Evolutionary conservation across 2,329 filamentous ascomycete genomes (phyloP).

Genomic region (Sclerotinia glacialis): DNA sequence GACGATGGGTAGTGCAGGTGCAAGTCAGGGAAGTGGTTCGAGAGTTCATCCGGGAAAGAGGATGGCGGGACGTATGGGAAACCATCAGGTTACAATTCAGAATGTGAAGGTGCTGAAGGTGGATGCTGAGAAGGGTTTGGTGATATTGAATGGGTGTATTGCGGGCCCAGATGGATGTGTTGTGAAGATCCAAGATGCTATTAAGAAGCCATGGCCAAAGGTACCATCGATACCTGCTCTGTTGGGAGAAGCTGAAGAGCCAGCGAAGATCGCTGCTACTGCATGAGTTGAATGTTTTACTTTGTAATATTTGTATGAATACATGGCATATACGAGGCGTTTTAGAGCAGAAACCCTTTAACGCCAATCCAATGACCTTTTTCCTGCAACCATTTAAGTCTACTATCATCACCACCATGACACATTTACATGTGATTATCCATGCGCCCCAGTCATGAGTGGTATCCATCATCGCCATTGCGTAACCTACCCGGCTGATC

Average conservation of each 20-base stretch:
- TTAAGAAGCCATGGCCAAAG: slow-evolving; percentile 77
- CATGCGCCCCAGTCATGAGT: neutral
- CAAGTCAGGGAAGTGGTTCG: slow-evolving; percentile 86
- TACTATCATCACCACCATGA: neutral
- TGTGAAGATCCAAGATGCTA: slow-evolving; percentile 83
- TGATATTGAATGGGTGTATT: slow-evolving; percentile 83
- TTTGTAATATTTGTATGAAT: slow-evolving; percentile 36
- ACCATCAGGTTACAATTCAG: slow-evolving; percentile 82
- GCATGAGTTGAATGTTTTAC: slow-evolving; percentile 30
- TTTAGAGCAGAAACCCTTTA: slow-evolving; percentile 31
- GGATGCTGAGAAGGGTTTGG: slow-evolving; percentile 79
- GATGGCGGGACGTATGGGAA: slow-evolving; percentile 96
- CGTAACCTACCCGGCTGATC: neutral
- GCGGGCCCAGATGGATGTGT: slow-evolving; percentile 84
- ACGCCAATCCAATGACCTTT: slow-evolving; percentile 20
- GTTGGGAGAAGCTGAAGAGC: slow-evolving; percentile 50
- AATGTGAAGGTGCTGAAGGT: slow-evolving; percentile 87
- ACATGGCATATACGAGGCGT: slow-evolving; percentile 34
- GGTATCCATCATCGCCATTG: neutral
- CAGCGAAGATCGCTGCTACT: slow-evolving; percentile 35
- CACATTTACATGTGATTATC: slow-evolving; percentile 10
- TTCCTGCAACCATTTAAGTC: slow-evolving; percentile 21
- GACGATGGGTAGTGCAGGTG: slow-evolving; percentile 85
- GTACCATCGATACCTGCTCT: slow-evolving; percentile 46
- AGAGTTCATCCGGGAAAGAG: slow-evolving; percentile 94